Percentiles rank a stretch among this genome's conserved stretches.
Evolutionary conservation across 2,329 filamentous ascomycete genomes (phyloP).

Genomic region (Aspergillus pseudoglaucus): DNA sequence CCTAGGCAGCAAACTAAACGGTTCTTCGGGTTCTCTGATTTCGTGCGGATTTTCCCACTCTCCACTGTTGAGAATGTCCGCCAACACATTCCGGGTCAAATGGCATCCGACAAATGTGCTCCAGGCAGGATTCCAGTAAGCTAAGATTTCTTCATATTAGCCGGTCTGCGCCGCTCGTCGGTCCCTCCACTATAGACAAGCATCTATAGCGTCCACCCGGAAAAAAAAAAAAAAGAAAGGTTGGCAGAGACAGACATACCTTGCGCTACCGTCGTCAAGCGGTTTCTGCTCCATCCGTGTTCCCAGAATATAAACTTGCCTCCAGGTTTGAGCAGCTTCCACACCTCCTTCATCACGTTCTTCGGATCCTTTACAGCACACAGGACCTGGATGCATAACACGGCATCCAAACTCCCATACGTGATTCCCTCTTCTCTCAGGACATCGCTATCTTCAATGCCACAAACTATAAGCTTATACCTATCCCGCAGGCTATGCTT

Average conservation of each 20-base stretch:
- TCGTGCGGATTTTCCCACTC: conserved; percentile 15
- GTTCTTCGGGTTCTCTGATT: conserved; percentile 11
- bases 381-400: conserved; percentile 41
- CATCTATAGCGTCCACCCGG: neutral
- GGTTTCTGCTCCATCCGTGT: conserved; percentile 22
- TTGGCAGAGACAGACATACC: conserved; percentile 25
- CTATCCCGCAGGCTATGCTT: conserved; percentile 26
- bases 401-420: conserved; percentile 30
- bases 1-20: conserved; percentile 11
- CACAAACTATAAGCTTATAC: conserved; percentile 34
- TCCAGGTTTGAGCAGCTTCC: conserved; percentile 40
- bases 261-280: conserved; percentile 21
- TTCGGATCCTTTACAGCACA: conserved; percentile 31
- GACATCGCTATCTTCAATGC: conserved; percentile 36
- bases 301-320: conserved; percentile 45
- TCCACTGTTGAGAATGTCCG: conserved; percentile 13
- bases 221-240: no score
- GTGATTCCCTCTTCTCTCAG: conserved; percentile 32
- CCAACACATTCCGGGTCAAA: conserved; percentile 12
- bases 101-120: conserved; percentile 14
- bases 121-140: conserved; percentile 14
- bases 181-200: conserved; percentile 15
- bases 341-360: conserved; percentile 23
- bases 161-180: neutral
- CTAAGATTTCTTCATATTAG: conserved; percentile 8